Evolutionary conservation across 768 basidiomycete species (phyloP).

Genomic region (Plicaturopsis crispa): DNA sequence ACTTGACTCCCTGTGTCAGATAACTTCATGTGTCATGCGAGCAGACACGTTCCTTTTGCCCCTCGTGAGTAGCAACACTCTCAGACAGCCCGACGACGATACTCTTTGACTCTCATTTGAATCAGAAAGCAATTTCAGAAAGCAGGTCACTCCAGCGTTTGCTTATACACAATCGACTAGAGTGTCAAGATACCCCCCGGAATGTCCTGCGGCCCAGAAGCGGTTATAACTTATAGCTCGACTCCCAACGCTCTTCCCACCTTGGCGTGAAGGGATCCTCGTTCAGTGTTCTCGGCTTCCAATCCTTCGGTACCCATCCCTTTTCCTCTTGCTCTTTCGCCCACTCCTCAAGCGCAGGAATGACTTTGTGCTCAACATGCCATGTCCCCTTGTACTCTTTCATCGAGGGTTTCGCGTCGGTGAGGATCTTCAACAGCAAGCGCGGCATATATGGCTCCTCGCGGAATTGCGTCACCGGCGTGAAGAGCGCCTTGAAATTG

Average conservation of each 20-base stretch:
- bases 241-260: slow-evolving; percentile 22
- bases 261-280: slow-evolving; percentile 47
- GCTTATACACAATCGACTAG: too few species aligned
- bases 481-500: slow-evolving; percentile 49
- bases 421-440: slow-evolving; percentile 34
- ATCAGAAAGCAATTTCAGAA: too few species aligned
- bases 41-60: too few species aligned
- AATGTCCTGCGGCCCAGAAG: too few species aligned
- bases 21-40: neutral
- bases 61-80: too few species aligned
- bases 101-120: too few species aligned
- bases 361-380: slow-evolving; percentile 32
- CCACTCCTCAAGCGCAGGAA: slow-evolving; percentile 41
- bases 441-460: slow-evolving; percentile 41
- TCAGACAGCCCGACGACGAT: too few species aligned
- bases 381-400: slow-evolving; percentile 36
- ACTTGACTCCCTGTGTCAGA: neutral
- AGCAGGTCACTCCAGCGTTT: too few species aligned
- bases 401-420: slow-evolving; percentile 30
- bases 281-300: slow-evolving; percentile 41
- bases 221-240: too few species aligned
- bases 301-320: slow-evolving; percentile 36
- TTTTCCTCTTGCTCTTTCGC: slow-evolving; percentile 39
- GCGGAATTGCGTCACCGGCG: slow-evolving; percentile 34
- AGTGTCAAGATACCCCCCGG: too few species aligned